Evolutionary conservation across 352 stramenopile genomes (phyloP).

Genomic region (Phytophthora multivora): DNA sequence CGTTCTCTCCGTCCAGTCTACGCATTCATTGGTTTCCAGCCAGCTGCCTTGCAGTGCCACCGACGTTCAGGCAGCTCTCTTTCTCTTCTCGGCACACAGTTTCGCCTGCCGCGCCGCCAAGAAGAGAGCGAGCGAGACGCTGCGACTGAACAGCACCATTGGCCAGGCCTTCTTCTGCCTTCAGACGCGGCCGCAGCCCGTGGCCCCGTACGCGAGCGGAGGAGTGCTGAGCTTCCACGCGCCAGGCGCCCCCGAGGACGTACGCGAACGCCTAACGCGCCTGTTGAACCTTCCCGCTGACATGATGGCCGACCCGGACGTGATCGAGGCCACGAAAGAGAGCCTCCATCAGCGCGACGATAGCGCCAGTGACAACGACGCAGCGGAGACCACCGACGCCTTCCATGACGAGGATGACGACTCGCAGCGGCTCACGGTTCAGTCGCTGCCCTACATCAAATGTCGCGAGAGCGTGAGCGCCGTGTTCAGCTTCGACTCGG

Average conservation of each 20-base stretch:
- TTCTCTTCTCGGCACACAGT: conserved; percentile 11
- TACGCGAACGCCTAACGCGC: conserved; percentile 25
- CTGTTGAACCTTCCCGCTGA: conserved; percentile 26
- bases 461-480: conserved; percentile 54
- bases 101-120: conserved; percentile 28
- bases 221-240: conserved; percentile 28
- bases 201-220: conserved; percentile 30
- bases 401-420: conserved; percentile 19
- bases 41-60: conserved; percentile 13
- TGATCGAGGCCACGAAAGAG: conserved; percentile 10
- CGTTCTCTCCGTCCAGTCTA: conserved; percentile 27
- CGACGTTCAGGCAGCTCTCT: not conserved
- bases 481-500: conserved; percentile 60
- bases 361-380: conserved; percentile 24
- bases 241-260: conserved; percentile 15
- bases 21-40: conserved; percentile 23
- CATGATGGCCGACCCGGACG: conserved; percentile 39
- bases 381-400: conserved; percentile 25
- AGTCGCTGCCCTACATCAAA: conserved; percentile 80
- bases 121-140: conserved; percentile 31
- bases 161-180: conserved; percentile 62
- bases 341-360: conserved; percentile 9
- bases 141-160: conserved; percentile 46
- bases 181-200: conserved; percentile 44
- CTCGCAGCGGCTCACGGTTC: conserved; percentile 40